These are phyloP conservation scores for Epichloe sp. DNA, from an alignment of 2,329 filamentous ascomycete genomes.

Conservation along the genomic window DNA sequence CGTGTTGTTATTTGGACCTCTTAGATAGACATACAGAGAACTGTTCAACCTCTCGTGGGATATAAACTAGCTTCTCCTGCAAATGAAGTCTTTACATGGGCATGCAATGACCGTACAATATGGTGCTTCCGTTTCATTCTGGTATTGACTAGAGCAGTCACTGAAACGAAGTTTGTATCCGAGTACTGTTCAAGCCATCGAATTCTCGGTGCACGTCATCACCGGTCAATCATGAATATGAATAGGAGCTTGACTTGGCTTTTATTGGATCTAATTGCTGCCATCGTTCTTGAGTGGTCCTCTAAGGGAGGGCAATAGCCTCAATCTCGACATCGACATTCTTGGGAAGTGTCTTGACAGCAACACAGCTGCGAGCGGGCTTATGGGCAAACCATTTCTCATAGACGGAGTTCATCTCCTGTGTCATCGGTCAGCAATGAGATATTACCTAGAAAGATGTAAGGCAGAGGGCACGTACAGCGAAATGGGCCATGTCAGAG, in stretches of 20 bases:
- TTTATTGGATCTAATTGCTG: neutral
- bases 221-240: neutral
- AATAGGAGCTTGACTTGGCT: neutral
- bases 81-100: neutral
- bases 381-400: conserved; percentile 73
- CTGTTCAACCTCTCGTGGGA: neutral
- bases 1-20: conserved; percentile 67
- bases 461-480: conserved; percentile 26
- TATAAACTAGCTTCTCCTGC: neutral
- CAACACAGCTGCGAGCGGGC: conserved; percentile 80
- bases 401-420: conserved; percentile 75
- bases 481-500: conserved; percentile 81
- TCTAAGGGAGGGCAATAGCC: conserved; percentile 59
- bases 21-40: conserved; percentile 24
- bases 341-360: conserved; percentile 79
- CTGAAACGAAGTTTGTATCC: neutral
- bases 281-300: neutral
- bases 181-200: neutral
- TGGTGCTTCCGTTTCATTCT: neutral
- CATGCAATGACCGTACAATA: neutral
- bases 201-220: neutral
- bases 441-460: too few species aligned
- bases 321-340: conserved; percentile 83
- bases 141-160: neutral
- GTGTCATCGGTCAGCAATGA: neutral